phyloP scores from a whole-genome alignment of 2,329 filamentous ascomycete genomes.

The Falciphora oryzae region DNA sequence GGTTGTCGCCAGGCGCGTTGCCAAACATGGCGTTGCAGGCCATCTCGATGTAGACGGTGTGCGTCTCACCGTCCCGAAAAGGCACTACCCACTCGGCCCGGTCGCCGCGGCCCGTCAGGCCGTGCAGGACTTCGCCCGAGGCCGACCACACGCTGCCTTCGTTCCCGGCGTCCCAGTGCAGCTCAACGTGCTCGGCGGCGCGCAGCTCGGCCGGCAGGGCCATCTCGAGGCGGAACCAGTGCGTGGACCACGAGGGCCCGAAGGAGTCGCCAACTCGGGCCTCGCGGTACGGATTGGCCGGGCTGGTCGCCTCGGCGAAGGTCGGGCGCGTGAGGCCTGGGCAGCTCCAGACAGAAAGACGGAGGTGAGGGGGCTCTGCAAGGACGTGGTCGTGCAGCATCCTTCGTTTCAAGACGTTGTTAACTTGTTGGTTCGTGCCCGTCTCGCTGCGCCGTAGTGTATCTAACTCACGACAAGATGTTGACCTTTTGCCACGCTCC shows the following conservation, averaged over 20 bases:
- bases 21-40: slow-evolving; percentile 68
- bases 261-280: slow-evolving; percentile 52
- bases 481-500: slow-evolving; percentile 22
- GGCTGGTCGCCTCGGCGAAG: slow-evolving; percentile 11
- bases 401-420: background rate
- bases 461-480: slow-evolving; percentile 18
- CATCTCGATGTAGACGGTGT: slow-evolving; percentile 64
- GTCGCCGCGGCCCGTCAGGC: slow-evolving; percentile 58
- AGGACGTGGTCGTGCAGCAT: slow-evolving; percentile 15
- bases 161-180: slow-evolving; percentile 63
- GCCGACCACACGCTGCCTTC: slow-evolving; percentile 62
- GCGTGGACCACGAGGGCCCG: slow-evolving; percentile 65
- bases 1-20: slow-evolving; percentile 17
- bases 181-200: slow-evolving; percentile 53
- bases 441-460: slow-evolving; percentile 11
- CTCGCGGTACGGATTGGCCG: slow-evolving; percentile 12
- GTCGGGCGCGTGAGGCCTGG: slow-evolving; percentile 15
- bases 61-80: slow-evolving; percentile 54
- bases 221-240: slow-evolving; percentile 61
- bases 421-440: background rate
- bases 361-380: slow-evolving; percentile 14
- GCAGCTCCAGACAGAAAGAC: slow-evolving; percentile 16
- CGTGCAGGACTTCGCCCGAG: slow-evolving; percentile 56
- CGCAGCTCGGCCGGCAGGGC: slow-evolving; percentile 50
- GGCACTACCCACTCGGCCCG: slow-evolving; percentile 61